Evolutionary conservation across 495 filamentous ascomycete species (phyloP).

Genomic region (Tuber melanosporum): DNA sequence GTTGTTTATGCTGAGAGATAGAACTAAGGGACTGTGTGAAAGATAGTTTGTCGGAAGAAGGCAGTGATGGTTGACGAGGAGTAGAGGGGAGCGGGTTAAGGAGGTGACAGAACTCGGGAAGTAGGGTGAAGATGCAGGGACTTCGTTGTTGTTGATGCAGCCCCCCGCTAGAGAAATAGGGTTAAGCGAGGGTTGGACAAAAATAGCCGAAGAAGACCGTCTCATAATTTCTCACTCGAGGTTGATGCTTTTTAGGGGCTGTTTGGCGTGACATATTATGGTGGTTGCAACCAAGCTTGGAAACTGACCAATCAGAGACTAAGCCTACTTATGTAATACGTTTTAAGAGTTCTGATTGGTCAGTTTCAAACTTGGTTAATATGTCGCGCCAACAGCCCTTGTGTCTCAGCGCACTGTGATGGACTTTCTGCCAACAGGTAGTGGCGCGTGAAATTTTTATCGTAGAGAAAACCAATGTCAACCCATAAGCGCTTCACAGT

Average conservation of each 20-base stretch:
- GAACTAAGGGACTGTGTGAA: background rate
- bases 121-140: background rate
- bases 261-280: too few species aligned
- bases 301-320: too few species aligned
- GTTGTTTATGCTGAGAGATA: background rate
- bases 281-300: too few species aligned
- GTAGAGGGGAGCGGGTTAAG: background rate
- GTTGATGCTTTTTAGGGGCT: background rate
- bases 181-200: background rate
- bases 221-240: background rate
- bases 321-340: too few species aligned
- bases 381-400: too few species aligned
- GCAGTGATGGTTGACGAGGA: constrained; percentile 1
- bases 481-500: background rate
- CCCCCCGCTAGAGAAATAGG: background rate
- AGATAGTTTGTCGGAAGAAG: constrained; percentile 4
- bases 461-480: background rate
- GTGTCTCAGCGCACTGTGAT: too few species aligned
- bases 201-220: background rate
- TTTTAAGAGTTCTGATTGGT: too few species aligned
- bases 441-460: background rate
- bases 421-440: too few species aligned
- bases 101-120: background rate
- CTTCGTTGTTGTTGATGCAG: constrained; percentile 1
- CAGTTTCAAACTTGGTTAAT: too few species aligned